Conservation (phyloP, 2,329 filamentous ascomycete species). For the Verticillium tricorpus region DNA sequence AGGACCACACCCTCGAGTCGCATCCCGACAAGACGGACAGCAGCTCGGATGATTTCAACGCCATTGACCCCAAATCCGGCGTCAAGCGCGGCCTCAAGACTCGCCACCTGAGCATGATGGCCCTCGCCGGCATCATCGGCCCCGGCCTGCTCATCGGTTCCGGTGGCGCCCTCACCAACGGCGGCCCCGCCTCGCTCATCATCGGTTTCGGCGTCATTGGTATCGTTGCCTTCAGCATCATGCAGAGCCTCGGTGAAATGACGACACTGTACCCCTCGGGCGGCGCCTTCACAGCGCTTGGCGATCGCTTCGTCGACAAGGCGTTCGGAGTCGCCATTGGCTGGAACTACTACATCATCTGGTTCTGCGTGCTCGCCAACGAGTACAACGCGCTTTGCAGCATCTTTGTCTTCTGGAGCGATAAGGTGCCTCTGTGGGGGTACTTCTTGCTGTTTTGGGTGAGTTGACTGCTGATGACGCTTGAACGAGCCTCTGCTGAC, state of each 20-base stretch:
- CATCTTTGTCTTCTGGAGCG: constrained; percentile 63
- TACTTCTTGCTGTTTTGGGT: constrained; percentile 74
- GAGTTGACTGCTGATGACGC: background rate
- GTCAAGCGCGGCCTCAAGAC: constrained; percentile 68
- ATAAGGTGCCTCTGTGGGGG: constrained; percentile 57
- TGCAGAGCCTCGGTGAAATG: constrained; percentile 71
- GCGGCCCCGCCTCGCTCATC: constrained; percentile 66
- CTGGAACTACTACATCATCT: constrained; percentile 70
- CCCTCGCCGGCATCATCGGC: constrained; percentile 58
- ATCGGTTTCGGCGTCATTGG: constrained; percentile 72
- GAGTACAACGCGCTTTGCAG: constrained; percentile 67
- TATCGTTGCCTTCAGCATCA: constrained; percentile 62
- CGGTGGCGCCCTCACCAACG: constrained; percentile 62
- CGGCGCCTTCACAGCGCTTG: constrained; percentile 67
- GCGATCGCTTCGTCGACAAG: constrained; percentile 66
- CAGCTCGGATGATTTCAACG: constrained; percentile 31
- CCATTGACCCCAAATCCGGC: constrained; percentile 57
- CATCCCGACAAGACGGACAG: constrained; percentile 3
- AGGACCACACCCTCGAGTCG: background rate
- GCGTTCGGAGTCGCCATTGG: constrained; percentile 65
- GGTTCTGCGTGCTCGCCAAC: constrained; percentile 61
- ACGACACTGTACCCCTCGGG: constrained; percentile 69
- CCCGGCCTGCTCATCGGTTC: constrained; percentile 69
- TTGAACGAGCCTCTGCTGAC: background rate
- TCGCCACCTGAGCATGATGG: constrained; percentile 63